These are phyloP conservation scores for Boletellus emodensis DNA, from an alignment of 768 basidiomycete species.

Conservation along the genomic window DNA sequence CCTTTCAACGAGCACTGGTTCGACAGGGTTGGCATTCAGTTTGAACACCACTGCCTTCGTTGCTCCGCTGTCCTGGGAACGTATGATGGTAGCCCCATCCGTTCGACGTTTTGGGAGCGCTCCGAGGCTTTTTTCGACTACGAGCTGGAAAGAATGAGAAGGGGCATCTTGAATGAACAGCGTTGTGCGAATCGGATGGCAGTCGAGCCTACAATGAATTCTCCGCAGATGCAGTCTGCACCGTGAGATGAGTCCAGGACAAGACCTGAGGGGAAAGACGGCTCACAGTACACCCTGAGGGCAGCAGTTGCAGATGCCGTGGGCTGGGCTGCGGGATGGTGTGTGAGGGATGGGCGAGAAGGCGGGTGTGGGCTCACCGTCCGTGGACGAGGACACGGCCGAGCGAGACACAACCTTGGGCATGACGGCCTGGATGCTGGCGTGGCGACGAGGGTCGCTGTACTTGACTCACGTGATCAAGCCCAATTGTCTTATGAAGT, in stretches of 20 bases:
- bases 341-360: not conserved
- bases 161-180: not conserved
- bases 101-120: slow-evolving; percentile 68
- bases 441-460: not conserved
- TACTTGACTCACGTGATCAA: slow-evolving; percentile 26
- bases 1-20: slow-evolving; percentile 79
- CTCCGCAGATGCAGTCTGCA: slow-evolving; percentile 82
- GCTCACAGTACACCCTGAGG: slow-evolving; percentile 78
- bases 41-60: slow-evolving; percentile 77
- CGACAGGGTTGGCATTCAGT: slow-evolving; percentile 67
- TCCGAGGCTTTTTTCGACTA: slow-evolving; percentile 71
- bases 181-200: not conserved
- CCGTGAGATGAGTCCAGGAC: slow-evolving; percentile 5
- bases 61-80: slow-evolving; percentile 58
- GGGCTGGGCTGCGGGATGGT: slow-evolving; percentile 53
- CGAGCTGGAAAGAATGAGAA: slow-evolving; percentile 48
- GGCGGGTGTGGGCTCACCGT: slow-evolving; percentile 48
- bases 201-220: slow-evolving; percentile 66
- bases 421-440: slow-evolving; percentile 42
- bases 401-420: slow-evolving; percentile 91
- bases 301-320: slow-evolving; percentile 76
- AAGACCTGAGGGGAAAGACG: slow-evolving; percentile 3
- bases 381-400: slow-evolving; percentile 82
- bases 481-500: slow-evolving; percentile 22
- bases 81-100: slow-evolving; percentile 78